Base-by-base conservation (phyloP, 306 rosid genomes). In the Lotus japonicus region DNA sequence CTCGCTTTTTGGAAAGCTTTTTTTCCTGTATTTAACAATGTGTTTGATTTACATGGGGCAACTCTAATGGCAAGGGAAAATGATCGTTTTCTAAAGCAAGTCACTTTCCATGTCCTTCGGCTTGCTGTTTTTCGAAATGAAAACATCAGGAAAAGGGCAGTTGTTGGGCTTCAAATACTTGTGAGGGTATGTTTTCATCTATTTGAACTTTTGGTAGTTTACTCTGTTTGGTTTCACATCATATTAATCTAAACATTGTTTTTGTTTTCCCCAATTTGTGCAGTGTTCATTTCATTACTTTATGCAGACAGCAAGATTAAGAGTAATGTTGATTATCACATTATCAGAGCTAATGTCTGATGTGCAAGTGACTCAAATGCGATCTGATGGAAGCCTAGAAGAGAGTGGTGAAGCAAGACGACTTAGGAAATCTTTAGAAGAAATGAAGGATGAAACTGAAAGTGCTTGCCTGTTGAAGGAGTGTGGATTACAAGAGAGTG, bases 291-390 rank as follows among this genome's bases (percentile, higher is more conserved):
- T 90, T 79, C 89, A 91, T 81, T 61, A 85, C 92, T 85, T 94
- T 50, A 71, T 73, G 86, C 98, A 89, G 71, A 94, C 98, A 38
- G 96, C 98, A 65, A 88, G 98, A 73, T 80, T 94, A 83, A 88
- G 98, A 84, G 98, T 87, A 67, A 88, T 94, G 97, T 81, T 94
- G 77, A 90, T 94, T 64, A 94, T 94, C 79, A 90, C 98, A 36
- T 76, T 94, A 60, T 94, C 98, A 13, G 98, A 94, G 85, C 81
- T 94, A 76, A 90, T 90, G 98, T 94, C 98, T 66, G 98, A 94
- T 50, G 95, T 94, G 74, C 98, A 94, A 94, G 98, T 94, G 76
- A 94, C 97, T 82, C 98, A 90, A 83, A 88, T 94, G 98, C 90
- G 84, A 86, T 53, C 97, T 65, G 95, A 90, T 80, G 98, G 97